Evolutionary conservation across 169 alveolate species (phyloP).

Genomic region (Babesia caballi): DNA sequence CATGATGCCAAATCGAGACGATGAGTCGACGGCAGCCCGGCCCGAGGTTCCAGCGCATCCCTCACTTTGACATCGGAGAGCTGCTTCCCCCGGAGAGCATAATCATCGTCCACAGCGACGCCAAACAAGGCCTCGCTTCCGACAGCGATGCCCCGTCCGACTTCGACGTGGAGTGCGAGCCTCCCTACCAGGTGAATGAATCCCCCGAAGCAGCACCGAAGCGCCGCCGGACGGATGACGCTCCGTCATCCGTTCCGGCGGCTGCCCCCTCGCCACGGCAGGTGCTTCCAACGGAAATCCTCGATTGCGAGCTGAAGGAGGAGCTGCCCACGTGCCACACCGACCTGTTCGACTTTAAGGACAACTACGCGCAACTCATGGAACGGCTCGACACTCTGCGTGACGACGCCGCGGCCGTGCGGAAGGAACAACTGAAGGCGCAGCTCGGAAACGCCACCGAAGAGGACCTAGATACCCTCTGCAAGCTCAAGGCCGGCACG

Average conservation of each 20-base stretch:
- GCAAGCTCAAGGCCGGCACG: slow-evolving; percentile 6
- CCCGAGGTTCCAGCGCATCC: slow-evolving; percentile 1
- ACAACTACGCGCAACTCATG: background rate
- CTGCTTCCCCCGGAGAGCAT: slow-evolving; percentile 3
- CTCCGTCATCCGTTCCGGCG: background rate
- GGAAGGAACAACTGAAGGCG: background rate
- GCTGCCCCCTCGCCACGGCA: background rate
- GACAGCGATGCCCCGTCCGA: background rate
- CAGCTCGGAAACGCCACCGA: background rate
- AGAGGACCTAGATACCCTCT: background rate
- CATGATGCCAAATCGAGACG: background rate
- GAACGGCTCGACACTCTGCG: slow-evolving; percentile 17
- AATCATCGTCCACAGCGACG: background rate
- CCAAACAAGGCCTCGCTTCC: background rate
- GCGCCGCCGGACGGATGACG: slow-evolving; percentile 4
- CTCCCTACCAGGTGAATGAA: no score
- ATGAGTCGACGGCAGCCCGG: slow-evolving; percentile 1
- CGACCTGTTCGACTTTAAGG: slow-evolving; percentile 23
- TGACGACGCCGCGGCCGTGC: background rate
- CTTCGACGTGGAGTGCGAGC: background rate
- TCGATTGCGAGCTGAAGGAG: background rate
- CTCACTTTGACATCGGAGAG: slow-evolving; percentile 8
- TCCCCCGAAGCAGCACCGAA: background rate
- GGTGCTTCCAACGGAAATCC: background rate
- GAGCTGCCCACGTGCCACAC: background rate